Evolutionary conservation across 208 protist species (phyloP), one percentile per base, ranked within the genome.

Genomic region (Crithidia sp.): DNA sequence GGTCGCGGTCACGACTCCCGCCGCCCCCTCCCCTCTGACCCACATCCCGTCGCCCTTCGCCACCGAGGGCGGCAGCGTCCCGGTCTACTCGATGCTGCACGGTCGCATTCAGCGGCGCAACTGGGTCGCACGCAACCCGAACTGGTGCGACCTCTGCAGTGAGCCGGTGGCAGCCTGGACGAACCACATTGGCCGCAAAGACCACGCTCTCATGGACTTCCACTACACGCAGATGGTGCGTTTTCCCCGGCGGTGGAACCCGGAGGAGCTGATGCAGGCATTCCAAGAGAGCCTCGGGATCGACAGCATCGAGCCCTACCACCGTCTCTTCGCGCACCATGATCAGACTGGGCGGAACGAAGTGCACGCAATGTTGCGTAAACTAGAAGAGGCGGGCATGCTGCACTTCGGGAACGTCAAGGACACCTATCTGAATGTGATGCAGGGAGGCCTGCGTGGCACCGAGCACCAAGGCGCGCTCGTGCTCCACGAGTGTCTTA

Each of bases 111-210:
- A 95, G 67, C 94, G 94, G 69, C 90, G 94, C 19, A 88, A 93
- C 71, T 97, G 94, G 92, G 83, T 89, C 2, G 89, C 87, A 71
- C 81, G 87, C 39, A 95, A 92, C 61, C 81, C 90, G 19, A 70
- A 91, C 74, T 97, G 94, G 94, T 97, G 94, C 65, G 87, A 94
- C 63, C 78, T 97, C 43, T 97, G 94, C 90, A 91, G 89, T 67
- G 91, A 97, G 76, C 94, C 94, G 7, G 81, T 95, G 12, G 84
- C 78, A 39, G 66, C 92, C 16, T 97, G 94, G 94, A 76, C 94
- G 59, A 93, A 96, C 71, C 94, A 97, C 74, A 80, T 88, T 36
- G 88, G 94, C 52, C 83, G 92, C 45, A 96, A 96, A 67, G 94
- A 97, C 59, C 94, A 97, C 82, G 89, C 91, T 3, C 73, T 97